Base-by-base conservation (phyloP, 2,329 filamentous ascomycete species). In the Monosporascus sp. region DNA sequence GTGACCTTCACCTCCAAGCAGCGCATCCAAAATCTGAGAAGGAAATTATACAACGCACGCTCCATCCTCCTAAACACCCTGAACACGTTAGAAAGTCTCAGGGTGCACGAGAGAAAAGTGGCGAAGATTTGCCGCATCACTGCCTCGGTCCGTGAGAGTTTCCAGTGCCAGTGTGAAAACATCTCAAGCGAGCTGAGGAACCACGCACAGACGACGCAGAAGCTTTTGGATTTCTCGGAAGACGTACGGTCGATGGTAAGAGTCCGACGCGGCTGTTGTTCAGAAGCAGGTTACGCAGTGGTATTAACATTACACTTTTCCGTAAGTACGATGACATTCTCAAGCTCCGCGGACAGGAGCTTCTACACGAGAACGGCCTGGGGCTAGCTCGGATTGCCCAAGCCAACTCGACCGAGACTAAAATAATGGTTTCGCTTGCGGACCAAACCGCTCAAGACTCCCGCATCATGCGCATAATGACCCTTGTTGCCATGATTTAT, bases 241-340 rank as follows among this genome's bases (percentile, higher is more conserved):
- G 55, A 57, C 26, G 7, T 57, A 9, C 45, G 41, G n/a, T 51
- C 38, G 9, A 54, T 57, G 48, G 55, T 55, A 37, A 53, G 55
- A 7, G 26, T 7, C 26, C 26, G 26, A 26, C 26, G 6, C 26
- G 26, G 26, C 26, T 26, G 8, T 6, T 7, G 26, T 26, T 26
- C 6, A 26, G 26, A 26, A 26, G 26, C 26, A 26, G 26, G 26
- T 26, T 1, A 7, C 26, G 26, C 26, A 26, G 7, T 1, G 2
- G 26, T 26, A 7, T 26, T 26, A 26, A 26, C 26, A 26, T 26
- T 8, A 26, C 26, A 5, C 4, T 2, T 26, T 26, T 26, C 26
- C 26, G 7, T 26, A 48, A 52, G 51, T 52, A 52, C 36, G 51
- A 52, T 17, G 46, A 34, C 17, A 34, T 48, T 2, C 26, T 48